These are phyloP conservation scores for Lasiodiplodia sp. DNA, from an alignment of 2,329 filamentous ascomycete genomes.

Conservation along the genomic window DNA sequence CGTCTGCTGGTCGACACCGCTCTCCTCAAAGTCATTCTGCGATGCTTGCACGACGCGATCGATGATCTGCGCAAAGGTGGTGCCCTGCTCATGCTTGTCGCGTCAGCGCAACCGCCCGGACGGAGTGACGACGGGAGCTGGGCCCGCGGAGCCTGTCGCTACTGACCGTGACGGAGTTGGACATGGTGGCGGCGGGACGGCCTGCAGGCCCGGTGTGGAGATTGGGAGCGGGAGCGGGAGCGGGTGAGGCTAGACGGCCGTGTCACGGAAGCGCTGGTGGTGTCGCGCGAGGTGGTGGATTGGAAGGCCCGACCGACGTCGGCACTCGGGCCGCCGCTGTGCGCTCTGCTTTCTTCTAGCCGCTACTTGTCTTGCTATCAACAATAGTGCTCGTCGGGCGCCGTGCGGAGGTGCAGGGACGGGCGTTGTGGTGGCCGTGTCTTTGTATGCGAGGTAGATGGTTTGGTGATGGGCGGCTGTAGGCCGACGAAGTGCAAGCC, in stretches of 20 bases:
- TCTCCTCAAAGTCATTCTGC: conserved; percentile 95
- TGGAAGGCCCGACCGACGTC: conserved; percentile 30
- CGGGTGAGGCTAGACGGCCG: conserved; percentile 24
- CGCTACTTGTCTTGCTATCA: conserved; percentile 32
- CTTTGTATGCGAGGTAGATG: conserved; percentile 30
- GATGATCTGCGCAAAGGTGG: conserved; percentile 90
- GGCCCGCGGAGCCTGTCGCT: conserved; percentile 14
- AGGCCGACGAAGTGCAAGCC: conserved; percentile 28
- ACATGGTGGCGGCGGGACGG: conserved; percentile 27
- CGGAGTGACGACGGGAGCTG: conserved; percentile 17
- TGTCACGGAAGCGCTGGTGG: conserved; percentile 29
- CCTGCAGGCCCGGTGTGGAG: conserved; percentile 30
- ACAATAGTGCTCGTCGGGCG: conserved; percentile 20
- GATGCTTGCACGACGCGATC: conserved; percentile 71
- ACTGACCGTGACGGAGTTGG: conserved; percentile 31
- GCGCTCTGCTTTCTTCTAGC: conserved; percentile 30
- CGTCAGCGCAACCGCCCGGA: conserved; percentile 29
- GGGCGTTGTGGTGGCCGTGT: conserved; percentile 27
- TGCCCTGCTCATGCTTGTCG: conserved; percentile 59
- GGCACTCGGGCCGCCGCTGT: conserved; percentile 28
- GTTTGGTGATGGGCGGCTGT: conserved; percentile 26
- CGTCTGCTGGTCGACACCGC: conserved; percentile 85
- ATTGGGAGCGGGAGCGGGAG: conserved; percentile 26
- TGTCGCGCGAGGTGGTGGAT: conserved; percentile 27
- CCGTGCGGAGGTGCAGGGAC: conserved; percentile 23